These are phyloP conservation scores for Monosporozyma solicola DNA, from an alignment of 805 yeast species.

Conservation along the genomic window DNA sequence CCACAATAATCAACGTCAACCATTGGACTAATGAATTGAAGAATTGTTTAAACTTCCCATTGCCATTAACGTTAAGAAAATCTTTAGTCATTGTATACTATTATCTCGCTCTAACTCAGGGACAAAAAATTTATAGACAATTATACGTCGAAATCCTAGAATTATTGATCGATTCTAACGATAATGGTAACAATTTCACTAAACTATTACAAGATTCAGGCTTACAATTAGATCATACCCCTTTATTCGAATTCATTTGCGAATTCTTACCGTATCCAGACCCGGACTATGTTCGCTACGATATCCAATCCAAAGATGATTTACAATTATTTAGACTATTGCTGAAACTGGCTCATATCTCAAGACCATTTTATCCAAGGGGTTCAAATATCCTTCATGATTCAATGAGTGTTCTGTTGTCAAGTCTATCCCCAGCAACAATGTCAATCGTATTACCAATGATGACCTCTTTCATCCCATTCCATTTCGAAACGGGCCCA, in stretches of 20 bases:
- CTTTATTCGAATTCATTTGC: slow-evolving; percentile 26
- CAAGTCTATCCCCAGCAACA: slow-evolving; percentile 45
- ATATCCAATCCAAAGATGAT: slow-evolving; percentile 30
- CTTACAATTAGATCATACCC: slow-evolving; percentile 30
- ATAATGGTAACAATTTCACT: slow-evolving; percentile 27
- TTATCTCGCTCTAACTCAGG: slow-evolving; percentile 59
- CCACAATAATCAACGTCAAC: slow-evolving; percentile 63
- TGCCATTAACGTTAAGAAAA: slow-evolving; percentile 59
- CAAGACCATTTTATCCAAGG: slow-evolving; percentile 45
- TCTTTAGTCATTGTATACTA: slow-evolving; percentile 61
- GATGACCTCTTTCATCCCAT: slow-evolving; percentile 49
- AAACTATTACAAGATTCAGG: slow-evolving; percentile 23
- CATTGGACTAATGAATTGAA: slow-evolving; percentile 84
- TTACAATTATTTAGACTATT: slow-evolving; percentile 42
- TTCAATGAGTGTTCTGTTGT: slow-evolving; percentile 42
- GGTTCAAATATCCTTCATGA: slow-evolving; percentile 33
- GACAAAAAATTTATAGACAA: slow-evolving; percentile 54
- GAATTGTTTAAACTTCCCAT: slow-evolving; percentile 58
- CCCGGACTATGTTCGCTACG: slow-evolving; percentile 36
- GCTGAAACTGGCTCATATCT: slow-evolving; percentile 43
- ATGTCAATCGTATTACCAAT: slow-evolving; percentile 44
- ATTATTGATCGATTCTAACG: slow-evolving; percentile 37
- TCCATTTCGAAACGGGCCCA: slow-evolving; percentile 11
- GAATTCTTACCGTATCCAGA: slow-evolving; percentile 40
- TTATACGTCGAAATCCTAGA: slow-evolving; percentile 57